Base-by-base conservation (phyloP, 129 eudicot species). In the Flaveria bidentis region DNA sequence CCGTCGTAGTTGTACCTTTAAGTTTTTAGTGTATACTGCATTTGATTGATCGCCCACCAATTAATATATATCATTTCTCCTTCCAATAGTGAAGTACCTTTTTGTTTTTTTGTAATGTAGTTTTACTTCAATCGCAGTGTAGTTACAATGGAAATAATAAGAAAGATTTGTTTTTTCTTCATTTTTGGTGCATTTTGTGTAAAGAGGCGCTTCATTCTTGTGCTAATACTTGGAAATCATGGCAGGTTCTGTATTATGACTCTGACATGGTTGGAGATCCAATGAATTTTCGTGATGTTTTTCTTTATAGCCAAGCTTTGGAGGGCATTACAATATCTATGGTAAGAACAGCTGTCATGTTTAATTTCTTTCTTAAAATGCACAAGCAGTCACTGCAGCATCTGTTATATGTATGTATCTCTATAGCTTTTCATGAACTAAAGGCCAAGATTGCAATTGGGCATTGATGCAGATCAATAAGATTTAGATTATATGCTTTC, bases 301-400 rank as follows among this genome's bases (percentile, higher is more conserved):
- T 89, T 79, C 97, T 92, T 18, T 87, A 87, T 77, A 92, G 97
- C 73, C 96, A 89, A 87, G 96, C 97, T 82, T 87, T 92, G 89
- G 97, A 92, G 85, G 97, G 97, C 58, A 92, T 92, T 71, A 76
- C 91, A 56, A 92, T 92, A 82, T 84, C 87, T 49, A 89, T 92
- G 97, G 97, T 92, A 84, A 47, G 75, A 55, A 57, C 57, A 63
- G 14, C 25, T 64, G 58, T 51, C 50, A 51, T 79, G 56, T 39
- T 28, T 69, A 15, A 41, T 39, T 3, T 51, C 36, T 39, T 39
- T 52, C 78, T 74, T 45, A 42, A 49, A 28, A 49, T 33, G 52
- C 60, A 49, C 33, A 50, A 14, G 5, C 64, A 64, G 66, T 30
- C 67, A 76, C 55, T 66, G 66, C 66, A 65, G 66, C 17, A 36